phyloP scores from a whole-genome alignment of 1,139 yeast genomes.

The Debaryomyces fabryi region DNA sequence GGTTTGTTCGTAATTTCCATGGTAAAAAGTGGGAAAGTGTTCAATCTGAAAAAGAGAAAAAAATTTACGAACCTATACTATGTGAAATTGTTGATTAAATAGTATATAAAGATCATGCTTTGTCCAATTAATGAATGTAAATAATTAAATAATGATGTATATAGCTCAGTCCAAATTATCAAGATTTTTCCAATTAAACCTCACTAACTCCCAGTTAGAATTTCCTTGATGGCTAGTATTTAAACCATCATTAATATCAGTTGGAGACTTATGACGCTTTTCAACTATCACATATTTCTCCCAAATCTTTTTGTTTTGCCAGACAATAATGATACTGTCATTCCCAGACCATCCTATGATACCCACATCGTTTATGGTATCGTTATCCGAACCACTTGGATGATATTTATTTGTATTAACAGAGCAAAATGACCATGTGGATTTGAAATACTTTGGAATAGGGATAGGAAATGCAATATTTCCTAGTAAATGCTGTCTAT shows the following conservation, averaged over 20 bases:
- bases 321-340: constrained; percentile 64
- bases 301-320: constrained; percentile 79
- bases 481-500: constrained; percentile 70
- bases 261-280: constrained; percentile 9
- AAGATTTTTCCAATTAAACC: constrained; percentile 80
- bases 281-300: constrained; percentile 78
- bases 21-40: constrained; percentile 47
- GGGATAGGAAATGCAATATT: constrained; percentile 63
- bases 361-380: constrained; percentile 53
- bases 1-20: constrained; percentile 59
- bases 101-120: constrained; percentile 1
- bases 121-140: background rate
- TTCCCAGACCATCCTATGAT: constrained; percentile 80
- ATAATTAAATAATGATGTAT: background rate
- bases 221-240: background rate
- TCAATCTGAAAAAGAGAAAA: constrained; percentile 30
- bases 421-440: constrained; percentile 89
- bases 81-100: constrained; percentile 39
- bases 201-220: constrained; percentile 57
- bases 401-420: constrained; percentile 60
- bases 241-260: constrained; percentile 1
- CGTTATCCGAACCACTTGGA: constrained; percentile 21
- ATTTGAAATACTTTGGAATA: constrained; percentile 73
- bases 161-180: constrained; percentile 24
- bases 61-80: constrained; percentile 39